Conservation (phyloP, 192 early-diverging fungal species). For the Coemansia sp. region DNA sequence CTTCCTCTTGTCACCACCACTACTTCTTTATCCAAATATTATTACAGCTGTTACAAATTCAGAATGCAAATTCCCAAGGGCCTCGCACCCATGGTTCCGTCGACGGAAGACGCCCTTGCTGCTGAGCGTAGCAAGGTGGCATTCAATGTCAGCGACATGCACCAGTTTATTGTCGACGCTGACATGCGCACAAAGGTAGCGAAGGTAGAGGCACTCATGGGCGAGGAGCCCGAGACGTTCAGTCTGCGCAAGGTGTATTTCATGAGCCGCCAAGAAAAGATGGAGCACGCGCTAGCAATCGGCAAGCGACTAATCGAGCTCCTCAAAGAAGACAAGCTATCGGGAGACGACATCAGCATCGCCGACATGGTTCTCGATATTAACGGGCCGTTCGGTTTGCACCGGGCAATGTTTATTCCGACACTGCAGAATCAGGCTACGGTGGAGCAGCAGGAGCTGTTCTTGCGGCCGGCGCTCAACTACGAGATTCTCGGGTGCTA, state of each 20-base stretch:
- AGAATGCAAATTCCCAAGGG: constrained; percentile 39
- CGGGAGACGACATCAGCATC: constrained; percentile 42
- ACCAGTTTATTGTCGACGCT: constrained; percentile 65
- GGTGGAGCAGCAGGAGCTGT: constrained; percentile 75
- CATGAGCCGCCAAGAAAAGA: constrained; percentile 66
- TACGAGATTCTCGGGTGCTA: constrained; percentile 85
- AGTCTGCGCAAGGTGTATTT: constrained; percentile 69
- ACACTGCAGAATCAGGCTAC: constrained; percentile 71
- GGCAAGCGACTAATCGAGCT: constrained; percentile 65
- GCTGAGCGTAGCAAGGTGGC: constrained; percentile 65
- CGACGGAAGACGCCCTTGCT: constrained; percentile 53
- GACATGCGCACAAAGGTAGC: constrained; percentile 59
- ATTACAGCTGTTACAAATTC: not conserved
- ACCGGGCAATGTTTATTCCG: constrained; percentile 82
- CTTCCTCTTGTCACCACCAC: not conserved
- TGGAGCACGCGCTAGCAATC: constrained; percentile 61
- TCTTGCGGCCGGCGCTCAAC: constrained; percentile 66
- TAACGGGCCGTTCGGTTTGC: constrained; percentile 62
- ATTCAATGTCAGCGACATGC: constrained; percentile 66
- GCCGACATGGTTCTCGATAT: constrained; percentile 58
- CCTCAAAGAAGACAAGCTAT: constrained; percentile 36
- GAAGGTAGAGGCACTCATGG: constrained; percentile 61
- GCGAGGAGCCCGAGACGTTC: constrained; percentile 67
- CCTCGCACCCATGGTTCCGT: constrained; percentile 28
- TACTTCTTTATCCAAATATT: not conserved